These are phyloP conservation scores for Phytophthora tubulina DNA, from an alignment of 352 stramenopile species.

Conservation along the genomic window DNA sequence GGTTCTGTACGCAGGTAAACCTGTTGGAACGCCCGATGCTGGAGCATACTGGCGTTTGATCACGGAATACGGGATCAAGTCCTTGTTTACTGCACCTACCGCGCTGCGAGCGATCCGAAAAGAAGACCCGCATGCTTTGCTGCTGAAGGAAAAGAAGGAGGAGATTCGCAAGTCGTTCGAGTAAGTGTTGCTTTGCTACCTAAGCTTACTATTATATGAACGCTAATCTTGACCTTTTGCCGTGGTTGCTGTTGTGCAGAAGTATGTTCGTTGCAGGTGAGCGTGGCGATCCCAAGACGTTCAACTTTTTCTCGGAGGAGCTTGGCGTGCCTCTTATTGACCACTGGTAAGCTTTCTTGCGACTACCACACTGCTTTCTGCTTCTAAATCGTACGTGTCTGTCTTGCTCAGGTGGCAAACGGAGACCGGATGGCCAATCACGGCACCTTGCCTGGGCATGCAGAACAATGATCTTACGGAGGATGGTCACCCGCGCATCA, in stretches of 20 bases:
- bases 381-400: neutral
- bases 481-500: constrained; percentile 58
- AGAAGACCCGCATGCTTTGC: constrained; percentile 73
- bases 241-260: constrained; percentile 26
- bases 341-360: constrained; percentile 62
- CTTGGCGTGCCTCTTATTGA: constrained; percentile 79
- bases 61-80: constrained; percentile 85
- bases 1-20: constrained; percentile 92
- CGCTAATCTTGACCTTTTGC: neutral
- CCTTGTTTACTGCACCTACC: constrained; percentile 93
- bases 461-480: constrained; percentile 56
- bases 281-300: constrained; percentile 87
- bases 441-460: constrained; percentile 77
- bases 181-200: constrained; percentile 43
- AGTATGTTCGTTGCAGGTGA: constrained; percentile 91
- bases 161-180: constrained; percentile 63
- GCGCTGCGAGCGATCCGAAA: constrained; percentile 91
- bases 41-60: constrained; percentile 90
- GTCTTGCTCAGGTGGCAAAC: constrained; percentile 83
- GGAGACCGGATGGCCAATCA: constrained; percentile 89
- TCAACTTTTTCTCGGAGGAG: constrained; percentile 79
- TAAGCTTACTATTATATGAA: neutral
- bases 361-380: neutral
- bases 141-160: constrained; percentile 58
- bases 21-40: constrained; percentile 87